phyloP scores from a whole-genome alignment of 371 early-diverging fungal species.

The Globomyces sp. region DNA sequence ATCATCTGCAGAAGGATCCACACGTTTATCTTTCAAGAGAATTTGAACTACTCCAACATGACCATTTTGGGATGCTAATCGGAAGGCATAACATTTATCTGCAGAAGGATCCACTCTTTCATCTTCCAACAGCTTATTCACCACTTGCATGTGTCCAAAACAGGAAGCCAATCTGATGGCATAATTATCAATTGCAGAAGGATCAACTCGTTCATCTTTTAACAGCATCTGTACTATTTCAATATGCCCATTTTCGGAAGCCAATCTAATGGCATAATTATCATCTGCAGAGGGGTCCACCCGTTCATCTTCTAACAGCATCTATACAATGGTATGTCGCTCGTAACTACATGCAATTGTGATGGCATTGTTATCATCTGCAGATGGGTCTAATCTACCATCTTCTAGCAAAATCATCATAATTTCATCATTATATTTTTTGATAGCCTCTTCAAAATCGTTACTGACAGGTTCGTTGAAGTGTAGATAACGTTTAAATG shows the following conservation, averaged over 20 bases:
- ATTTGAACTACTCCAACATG: background rate
- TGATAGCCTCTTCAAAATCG: no score
- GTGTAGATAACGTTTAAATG: no score
- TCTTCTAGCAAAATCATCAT: constrained; percentile 2
- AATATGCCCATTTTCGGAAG: constrained; percentile 3
- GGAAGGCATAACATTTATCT: background rate
- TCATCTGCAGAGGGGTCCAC: background rate
- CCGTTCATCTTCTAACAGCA: background rate
- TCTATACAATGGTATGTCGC: background rate
- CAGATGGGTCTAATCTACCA: constrained; percentile 14
- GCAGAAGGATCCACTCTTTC: background rate
- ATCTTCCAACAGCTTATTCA: background rate
- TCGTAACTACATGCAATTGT: background rate
- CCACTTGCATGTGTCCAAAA: no score
- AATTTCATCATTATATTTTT: background rate
- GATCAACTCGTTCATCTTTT: background rate
- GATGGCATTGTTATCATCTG: constrained; percentile 2
- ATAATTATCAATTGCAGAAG: background rate
- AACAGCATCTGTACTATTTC: background rate
- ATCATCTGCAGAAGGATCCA: background rate
- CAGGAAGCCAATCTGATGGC: no score
- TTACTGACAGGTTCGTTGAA: no score
- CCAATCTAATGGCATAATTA: background rate
- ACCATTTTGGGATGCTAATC: background rate
- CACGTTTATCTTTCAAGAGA: background rate